phyloP scores from a whole-genome alignment of 306 rosid genomes.

The Rosa lucieae region DNA sequence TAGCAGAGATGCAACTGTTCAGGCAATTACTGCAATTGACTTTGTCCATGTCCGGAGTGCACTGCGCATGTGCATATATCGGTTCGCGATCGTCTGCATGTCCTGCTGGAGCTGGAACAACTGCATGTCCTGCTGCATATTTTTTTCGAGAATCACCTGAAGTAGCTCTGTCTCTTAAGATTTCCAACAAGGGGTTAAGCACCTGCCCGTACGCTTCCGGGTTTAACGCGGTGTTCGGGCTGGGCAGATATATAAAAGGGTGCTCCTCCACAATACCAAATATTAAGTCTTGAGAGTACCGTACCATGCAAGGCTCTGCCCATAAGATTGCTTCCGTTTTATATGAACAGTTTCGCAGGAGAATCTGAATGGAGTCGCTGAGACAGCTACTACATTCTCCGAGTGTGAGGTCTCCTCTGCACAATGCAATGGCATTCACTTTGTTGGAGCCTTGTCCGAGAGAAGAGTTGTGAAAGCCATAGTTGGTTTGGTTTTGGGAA shows the following conservation, averaged over 20 bases:
- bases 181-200: slow-evolving; percentile 6
- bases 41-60: slow-evolving; percentile 7
- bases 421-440: background rate
- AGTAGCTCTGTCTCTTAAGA: background rate
- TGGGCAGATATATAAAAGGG: background rate
- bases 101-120: background rate
- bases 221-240: background rate
- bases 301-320: slow-evolving; percentile 4
- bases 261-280: background rate
- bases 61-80: slow-evolving; percentile 13
- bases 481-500: background rate
- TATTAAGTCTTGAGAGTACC: slow-evolving; percentile 6
- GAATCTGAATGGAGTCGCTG: background rate
- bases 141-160: background rate
- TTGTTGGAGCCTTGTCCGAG: background rate
- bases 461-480: slow-evolving; percentile 11
- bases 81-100: background rate
- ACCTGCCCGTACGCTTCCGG: background rate
- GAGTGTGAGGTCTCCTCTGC: slow-evolving; percentile 14
- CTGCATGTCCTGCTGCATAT: background rate
- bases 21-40: background rate
- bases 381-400: background rate
- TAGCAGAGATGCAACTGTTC: background rate
- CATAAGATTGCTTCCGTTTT: slow-evolving; percentile 2
- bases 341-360: background rate